A percentile compares a stretch with the other conserved stretches of the same genome.
Evolutionary conservation across 306 rosid genomes (phyloP).

Genomic region (Vigna angularis): DNA sequence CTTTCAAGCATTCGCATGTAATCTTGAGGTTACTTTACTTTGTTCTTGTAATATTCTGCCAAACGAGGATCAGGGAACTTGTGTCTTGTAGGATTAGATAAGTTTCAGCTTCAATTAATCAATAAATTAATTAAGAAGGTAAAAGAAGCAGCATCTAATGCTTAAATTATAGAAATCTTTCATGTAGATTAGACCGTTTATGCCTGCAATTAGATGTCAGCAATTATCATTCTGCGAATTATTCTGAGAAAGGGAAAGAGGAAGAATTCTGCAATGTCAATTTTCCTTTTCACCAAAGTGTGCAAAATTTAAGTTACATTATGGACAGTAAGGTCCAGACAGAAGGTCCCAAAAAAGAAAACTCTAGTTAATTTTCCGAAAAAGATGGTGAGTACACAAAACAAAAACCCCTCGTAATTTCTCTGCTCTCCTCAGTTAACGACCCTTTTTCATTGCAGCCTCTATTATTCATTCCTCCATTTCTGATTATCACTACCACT

Average conservation of each 20-base stretch:
- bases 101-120: neutral
- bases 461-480: slow-evolving; percentile 37
- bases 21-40: neutral
- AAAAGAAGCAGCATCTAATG: slow-evolving; percentile 27
- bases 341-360: slow-evolving; percentile 40
- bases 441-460: slow-evolving; percentile 41
- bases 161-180: slow-evolving; percentile 20
- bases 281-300: slow-evolving; percentile 40
- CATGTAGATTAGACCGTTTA: slow-evolving; percentile 29
- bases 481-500: neutral
- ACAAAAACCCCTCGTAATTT: slow-evolving; percentile 41
- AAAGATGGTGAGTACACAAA: slow-evolving; percentile 41
- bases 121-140: neutral
- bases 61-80: neutral
- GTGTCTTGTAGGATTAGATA: neutral
- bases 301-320: slow-evolving; percentile 51
- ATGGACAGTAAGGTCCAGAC: slow-evolving; percentile 41
- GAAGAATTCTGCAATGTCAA: slow-evolving; percentile 23
- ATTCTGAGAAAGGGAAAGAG: slow-evolving; percentile 15
- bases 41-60: slow-evolving; percentile 15
- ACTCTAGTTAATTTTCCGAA: slow-evolving; percentile 24
- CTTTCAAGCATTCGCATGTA: neutral
- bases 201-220: slow-evolving; percentile 2
- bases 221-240: slow-evolving; percentile 35
- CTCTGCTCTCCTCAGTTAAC: slow-evolving; percentile 34